Evolutionary conservation across 2,329 filamentous ascomycete species (phyloP).

Genomic region (Xylaria sp.): DNA sequence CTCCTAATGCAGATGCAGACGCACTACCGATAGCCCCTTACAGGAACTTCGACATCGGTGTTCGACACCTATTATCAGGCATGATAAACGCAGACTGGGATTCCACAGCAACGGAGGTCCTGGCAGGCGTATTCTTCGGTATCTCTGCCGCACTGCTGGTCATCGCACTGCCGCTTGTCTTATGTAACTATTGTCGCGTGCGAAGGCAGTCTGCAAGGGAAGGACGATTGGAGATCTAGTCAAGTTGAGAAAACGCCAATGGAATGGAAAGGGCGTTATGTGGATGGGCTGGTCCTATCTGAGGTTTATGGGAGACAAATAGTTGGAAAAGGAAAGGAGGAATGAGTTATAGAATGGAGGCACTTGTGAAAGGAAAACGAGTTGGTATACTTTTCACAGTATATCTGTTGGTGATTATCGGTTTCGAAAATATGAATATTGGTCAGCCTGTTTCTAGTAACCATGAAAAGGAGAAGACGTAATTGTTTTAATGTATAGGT

Average conservation of each 20-base stretch:
- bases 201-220: slow-evolving; percentile 17
- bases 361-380: no score
- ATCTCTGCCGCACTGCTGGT: slow-evolving; percentile 29
- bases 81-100: background rate
- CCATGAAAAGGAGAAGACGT: no score
- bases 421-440: no score
- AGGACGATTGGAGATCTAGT: slow-evolving; percentile 23
- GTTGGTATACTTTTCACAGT: no score
- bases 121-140: slow-evolving; percentile 33
- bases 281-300: background rate
- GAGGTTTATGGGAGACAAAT: background rate
- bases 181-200: slow-evolving; percentile 33
- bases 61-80: background rate
- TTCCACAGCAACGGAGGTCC: background rate
- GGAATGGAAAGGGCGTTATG: no score
- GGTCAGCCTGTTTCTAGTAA: no score
- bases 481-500: no score
- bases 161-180: slow-evolving; percentile 28
- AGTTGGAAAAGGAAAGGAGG: background rate
- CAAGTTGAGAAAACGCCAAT: background rate
- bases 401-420: no score
- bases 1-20: background rate
- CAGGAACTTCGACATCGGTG: background rate
- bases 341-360: background rate
- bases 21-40: background rate